Evolutionary conservation across 768 basidiomycete species (phyloP), one percentile per base, ranked within the genome.

Genomic region (Mycena venus): DNA sequence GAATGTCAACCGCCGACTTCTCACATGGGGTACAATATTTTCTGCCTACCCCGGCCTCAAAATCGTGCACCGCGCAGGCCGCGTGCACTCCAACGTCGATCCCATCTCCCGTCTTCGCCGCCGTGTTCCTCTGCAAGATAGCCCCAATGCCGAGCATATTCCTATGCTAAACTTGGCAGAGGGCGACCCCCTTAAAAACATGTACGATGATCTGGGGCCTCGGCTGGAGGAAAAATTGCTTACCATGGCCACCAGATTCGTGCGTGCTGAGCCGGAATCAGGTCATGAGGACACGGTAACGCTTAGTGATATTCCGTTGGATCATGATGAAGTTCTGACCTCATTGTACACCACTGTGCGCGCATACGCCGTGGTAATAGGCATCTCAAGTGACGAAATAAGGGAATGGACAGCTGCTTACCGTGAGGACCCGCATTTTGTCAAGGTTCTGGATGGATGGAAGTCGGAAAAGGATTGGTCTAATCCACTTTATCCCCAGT

Each of bases 61-160:
- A 42, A 84, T 85, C 4, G 72, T 82, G 0, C 84, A 85, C 49
- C 61, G 82, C 21, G 72, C 83, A 0, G 84, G 84, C 0, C 32
- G 79, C 19, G 70, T 83, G 0, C 84, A 85, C 64, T 84, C 81
- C 1, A 85, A 85, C 59, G 79, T 81, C 4, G 79, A 79, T 38
- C 80, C 80, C 0, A 34, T 81, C 0, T 79, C 80, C 0, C 21
- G 77, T 15, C 21, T 78, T 77, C 32, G 53, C 4, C 66, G 63
- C 0, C 27, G 73, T 8, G 64, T 56, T 17, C 60, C 60, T 10
- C 17, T 42, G 15, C 60, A 44, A 14, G 40, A 42, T 17, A 11
- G 60, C 1, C 60, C 60, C 1, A 10, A 4, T 3, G 44, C 7
- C 0, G 60, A 61, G n/a, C 5, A 10, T 4, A 61, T 21, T 29